Evolutionary conservation across 345 rosid genomes (phyloP).

Genomic region (Rubroshorea leprosula): DNA sequence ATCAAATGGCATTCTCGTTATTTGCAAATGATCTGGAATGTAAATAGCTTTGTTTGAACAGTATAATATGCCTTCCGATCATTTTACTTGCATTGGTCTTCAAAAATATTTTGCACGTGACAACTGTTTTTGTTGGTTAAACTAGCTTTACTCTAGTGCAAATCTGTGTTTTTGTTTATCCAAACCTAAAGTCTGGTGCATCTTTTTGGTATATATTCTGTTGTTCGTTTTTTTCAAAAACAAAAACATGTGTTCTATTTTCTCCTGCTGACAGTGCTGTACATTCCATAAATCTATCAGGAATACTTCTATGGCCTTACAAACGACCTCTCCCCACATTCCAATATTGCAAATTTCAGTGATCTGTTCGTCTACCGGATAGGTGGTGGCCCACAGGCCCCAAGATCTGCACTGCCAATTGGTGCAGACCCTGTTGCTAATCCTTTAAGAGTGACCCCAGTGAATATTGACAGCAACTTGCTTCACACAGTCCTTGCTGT

Average conservation of each 20-base stretch:
- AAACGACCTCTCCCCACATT: constrained; percentile 76
- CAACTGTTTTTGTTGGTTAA: too few species aligned
- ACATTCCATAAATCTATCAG: constrained; percentile 28
- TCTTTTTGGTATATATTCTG: too few species aligned
- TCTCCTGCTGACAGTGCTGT: background rate
- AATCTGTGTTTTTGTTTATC: too few species aligned
- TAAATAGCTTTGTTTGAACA: too few species aligned
- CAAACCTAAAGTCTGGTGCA: too few species aligned
- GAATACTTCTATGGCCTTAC: constrained; percentile 82
- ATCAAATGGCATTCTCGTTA: background rate
- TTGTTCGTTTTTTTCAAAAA: too few species aligned
- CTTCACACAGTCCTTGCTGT: constrained; percentile 81
- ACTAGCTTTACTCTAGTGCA: too few species aligned
- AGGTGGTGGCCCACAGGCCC: constrained; percentile 90
- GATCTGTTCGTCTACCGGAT: constrained; percentile 66
- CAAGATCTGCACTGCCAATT: constrained; percentile 74
- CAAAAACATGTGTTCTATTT: too few species aligned
- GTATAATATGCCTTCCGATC: too few species aligned
- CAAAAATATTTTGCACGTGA: too few species aligned
- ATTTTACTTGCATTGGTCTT: too few species aligned
- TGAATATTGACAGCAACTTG: constrained; percentile 49
- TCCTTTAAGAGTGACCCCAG: constrained; percentile 54
- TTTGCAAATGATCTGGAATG: too few species aligned
- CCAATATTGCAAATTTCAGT: constrained; percentile 54
- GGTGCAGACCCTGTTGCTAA: constrained; percentile 70